Percentiles rank a stretch among this genome's conserved stretches.
Evolutionary conservation across 208 protist genomes (phyloP).

Genomic region (Naegleria fowleri): DNA sequence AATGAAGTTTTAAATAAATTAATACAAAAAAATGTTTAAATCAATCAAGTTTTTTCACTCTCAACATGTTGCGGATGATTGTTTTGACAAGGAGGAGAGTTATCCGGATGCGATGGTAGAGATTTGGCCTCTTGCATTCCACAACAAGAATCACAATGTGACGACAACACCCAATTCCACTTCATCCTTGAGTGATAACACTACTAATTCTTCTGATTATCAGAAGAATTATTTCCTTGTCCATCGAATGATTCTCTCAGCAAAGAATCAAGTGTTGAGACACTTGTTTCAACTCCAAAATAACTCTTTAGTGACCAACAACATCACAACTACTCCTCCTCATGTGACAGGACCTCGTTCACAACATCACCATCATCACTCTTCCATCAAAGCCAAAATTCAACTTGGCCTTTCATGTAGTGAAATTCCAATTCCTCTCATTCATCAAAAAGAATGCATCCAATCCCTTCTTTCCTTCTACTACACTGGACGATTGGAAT

Average conservation of each 20-base stretch:
- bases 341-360: background rate
- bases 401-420: too few species aligned
- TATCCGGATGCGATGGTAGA: background rate
- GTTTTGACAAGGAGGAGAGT: background rate
- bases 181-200: too few species aligned
- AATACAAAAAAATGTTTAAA: background rate
- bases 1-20: conserved; percentile 29
- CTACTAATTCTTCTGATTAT: too few species aligned
- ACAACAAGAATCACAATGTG: too few species aligned
- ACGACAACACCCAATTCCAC: too few species aligned
- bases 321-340: background rate
- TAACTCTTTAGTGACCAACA: background rate
- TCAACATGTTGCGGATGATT: background rate
- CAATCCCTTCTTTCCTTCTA: background rate
- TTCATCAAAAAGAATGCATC: too few species aligned
- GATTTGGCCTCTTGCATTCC: too few species aligned
- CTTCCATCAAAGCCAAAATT: too few species aligned
- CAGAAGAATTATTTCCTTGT: too few species aligned
- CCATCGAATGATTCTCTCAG: background rate
- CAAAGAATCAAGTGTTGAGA: background rate
- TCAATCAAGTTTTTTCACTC: background rate
- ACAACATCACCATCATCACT: too few species aligned
- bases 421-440: too few species aligned
- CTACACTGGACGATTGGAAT: background rate
- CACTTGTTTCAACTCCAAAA: background rate